Conservation (phyloP, 305 asterid species). For the Fraxinus platypoda region DNA sequence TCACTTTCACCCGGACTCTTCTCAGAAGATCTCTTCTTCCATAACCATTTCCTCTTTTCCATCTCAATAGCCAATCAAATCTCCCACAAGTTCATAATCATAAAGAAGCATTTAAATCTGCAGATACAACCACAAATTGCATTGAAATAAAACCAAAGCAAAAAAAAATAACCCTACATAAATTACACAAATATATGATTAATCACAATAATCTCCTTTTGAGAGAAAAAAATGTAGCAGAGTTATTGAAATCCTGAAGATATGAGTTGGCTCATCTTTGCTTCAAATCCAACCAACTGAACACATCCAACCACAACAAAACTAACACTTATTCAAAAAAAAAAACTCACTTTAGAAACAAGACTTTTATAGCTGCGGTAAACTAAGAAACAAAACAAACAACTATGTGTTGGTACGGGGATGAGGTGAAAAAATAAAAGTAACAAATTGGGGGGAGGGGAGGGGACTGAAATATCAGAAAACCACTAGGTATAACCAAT, state of each 20-base stretch:
- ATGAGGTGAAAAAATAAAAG: background rate
- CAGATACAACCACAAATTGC: constrained; percentile 13
- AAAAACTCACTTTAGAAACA: constrained; percentile 19
- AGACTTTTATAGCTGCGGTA: constrained; percentile 6
- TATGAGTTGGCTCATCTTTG: constrained; percentile 24
- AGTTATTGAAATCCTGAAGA: constrained; percentile 21
- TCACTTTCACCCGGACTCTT: constrained; percentile 76
- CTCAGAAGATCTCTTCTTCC: constrained; percentile 70
- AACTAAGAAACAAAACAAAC: background rate
- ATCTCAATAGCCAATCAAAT: constrained; percentile 29
- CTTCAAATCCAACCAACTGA: constrained; percentile 41
- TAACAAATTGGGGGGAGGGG: background rate
- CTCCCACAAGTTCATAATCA: background rate
- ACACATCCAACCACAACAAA: constrained; percentile 24
- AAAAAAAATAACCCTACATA: background rate
- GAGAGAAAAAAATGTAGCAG: background rate
- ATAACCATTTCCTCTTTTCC: constrained; percentile 80
- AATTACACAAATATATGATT: background rate
- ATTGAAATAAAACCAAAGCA: background rate
- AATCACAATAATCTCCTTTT: background rate
- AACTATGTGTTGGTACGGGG: background rate
- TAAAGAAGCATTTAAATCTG: constrained; percentile 22
- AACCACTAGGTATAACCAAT: constrained; percentile 9
- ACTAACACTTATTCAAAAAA: background rate
- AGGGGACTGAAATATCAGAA: background rate